phyloP scores from a whole-genome alignment of 352 stramenopile species.

The Globisporangium irregulare region DNA sequence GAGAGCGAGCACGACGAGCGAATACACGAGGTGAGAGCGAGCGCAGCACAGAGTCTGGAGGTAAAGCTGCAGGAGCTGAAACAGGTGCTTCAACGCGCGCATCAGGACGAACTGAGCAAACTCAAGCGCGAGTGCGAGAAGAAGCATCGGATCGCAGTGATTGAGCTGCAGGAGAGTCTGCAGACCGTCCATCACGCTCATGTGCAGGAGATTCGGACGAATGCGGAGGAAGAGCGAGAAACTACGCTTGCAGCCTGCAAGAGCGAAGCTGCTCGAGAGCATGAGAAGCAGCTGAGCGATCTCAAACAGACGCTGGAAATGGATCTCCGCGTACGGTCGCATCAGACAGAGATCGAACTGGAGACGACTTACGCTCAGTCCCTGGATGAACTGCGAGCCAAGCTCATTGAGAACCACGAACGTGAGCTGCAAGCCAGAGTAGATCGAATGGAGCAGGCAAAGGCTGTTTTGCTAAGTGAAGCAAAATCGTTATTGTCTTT shows the following conservation, averaged over 20 bases:
- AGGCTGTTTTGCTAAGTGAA: constrained; percentile 40
- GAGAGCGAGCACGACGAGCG: constrained; percentile 39
- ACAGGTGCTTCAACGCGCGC: constrained; percentile 32
- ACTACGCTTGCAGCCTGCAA: constrained; percentile 20
- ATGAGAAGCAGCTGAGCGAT: constrained; percentile 29
- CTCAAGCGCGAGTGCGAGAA: constrained; percentile 40
- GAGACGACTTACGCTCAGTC: constrained; percentile 33
- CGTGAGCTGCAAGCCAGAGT: constrained; percentile 43
- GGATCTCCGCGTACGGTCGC: constrained; percentile 34
- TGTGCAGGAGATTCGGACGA: constrained; percentile 25
- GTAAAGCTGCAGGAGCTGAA: constrained; percentile 38
- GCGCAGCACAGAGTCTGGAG: constrained; percentile 30
- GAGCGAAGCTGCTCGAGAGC: constrained; percentile 30
- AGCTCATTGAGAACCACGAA: constrained; percentile 28
- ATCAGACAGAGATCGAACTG: constrained; percentile 42
- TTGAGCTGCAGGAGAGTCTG: constrained; percentile 51
- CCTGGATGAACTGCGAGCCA: constrained; percentile 31
- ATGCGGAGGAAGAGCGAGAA: constrained; percentile 23
- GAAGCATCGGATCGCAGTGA: constrained; percentile 39
- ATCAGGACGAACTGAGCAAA: constrained; percentile 37
- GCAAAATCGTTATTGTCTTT: constrained; percentile 38
- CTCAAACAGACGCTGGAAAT: constrained; percentile 41
- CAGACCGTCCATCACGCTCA: constrained; percentile 27
- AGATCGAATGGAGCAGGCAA: constrained; percentile 42
- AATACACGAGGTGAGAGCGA: constrained; percentile 23